Percentiles rank a stretch among this genome's conserved stretches.
Evolutionary conservation across 225 moss, liverwort and hornwort species (phyloP).

Genomic region (Neckera pumila): DNA sequence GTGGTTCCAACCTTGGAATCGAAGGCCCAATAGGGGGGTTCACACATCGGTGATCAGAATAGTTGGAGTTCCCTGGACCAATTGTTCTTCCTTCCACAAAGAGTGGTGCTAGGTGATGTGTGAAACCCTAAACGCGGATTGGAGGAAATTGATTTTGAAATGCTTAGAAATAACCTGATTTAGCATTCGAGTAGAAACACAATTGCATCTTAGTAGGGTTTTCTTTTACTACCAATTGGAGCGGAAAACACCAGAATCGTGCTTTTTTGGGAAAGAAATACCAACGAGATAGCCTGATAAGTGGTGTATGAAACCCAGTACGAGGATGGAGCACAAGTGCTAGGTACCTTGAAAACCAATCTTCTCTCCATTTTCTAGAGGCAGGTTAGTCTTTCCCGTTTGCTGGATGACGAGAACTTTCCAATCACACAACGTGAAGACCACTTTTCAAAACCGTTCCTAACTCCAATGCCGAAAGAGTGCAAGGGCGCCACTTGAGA

Average conservation of each 20-base stretch:
- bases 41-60: neutral
- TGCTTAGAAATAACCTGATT: neutral
- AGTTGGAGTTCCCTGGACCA: neutral
- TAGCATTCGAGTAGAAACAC: neutral
- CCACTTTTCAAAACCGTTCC: too few relatives aligned
- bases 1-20: neutral
- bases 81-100: neutral
- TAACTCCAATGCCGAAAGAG: too few relatives aligned
- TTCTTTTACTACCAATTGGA: neutral
- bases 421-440: neutral
- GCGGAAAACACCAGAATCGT: neutral
- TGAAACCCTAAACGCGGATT: neutral
- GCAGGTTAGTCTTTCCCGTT: neutral
- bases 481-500: neutral
- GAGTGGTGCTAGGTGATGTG: neutral
- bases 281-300: too few relatives aligned
- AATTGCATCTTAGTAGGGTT: neutral
- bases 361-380: neutral
- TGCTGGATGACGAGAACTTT: neutral
- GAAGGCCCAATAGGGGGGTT: too few relatives aligned
- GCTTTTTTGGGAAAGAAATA: neutral
- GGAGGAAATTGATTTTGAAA: neutral
- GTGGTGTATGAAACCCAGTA: neutral
- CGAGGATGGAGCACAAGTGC: neutral
- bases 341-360: neutral